Evolutionary conservation across 1,139 yeast species (phyloP), one percentile per base, ranked within the genome.

Genomic region (Lodderomyces beijingensis): DNA sequence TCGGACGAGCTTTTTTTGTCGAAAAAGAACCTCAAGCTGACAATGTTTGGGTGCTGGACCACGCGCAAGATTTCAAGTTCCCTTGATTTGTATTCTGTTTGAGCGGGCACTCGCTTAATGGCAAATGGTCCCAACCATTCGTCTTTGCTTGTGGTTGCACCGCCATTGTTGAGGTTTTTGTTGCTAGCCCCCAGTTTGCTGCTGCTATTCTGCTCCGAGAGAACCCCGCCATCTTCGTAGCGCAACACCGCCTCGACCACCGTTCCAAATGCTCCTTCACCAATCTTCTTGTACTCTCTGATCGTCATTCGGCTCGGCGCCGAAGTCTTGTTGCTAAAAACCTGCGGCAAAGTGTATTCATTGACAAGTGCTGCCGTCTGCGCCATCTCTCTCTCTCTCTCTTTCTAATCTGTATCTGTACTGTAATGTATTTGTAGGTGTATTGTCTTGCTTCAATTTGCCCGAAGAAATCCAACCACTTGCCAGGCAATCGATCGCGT

Each of bases 211-310:
- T 17, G 18, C 15, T 25, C 12, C n/a, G 25, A 23, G 7, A 23
- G 8, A 23, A n/a, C 14, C 11, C 20, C n/a, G 41, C 21, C 40
- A 40, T 16, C 13, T 10, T 28, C 16, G 33, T 58, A 51, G 40
- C 58, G 62, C 39, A 77, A 61, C 40, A 75, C 74, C 1, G 93
- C 89, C 51, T 82, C 88, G 9, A 80, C 80, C 14, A 83, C 93
- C 2, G 87, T 81, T 28, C 93, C 93, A 51, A 83, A 83, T 3
- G 93, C 91, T 24, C 93, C 93, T 55, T 82, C 87, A 4, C 93
- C 93, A 31, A 83, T 81, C 46, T 77, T 75, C 43, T 79, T 78
- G 52, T 79, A 77, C 49, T 83, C 91, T 43, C 72, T 75, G 17
- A 83, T 74, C 26, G 77, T 60, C 91, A 83, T 83, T 38, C 77